Evolutionary conservation across 257 asterid genomes (phyloP).

Genomic region (Linaria vulgaris): DNA sequence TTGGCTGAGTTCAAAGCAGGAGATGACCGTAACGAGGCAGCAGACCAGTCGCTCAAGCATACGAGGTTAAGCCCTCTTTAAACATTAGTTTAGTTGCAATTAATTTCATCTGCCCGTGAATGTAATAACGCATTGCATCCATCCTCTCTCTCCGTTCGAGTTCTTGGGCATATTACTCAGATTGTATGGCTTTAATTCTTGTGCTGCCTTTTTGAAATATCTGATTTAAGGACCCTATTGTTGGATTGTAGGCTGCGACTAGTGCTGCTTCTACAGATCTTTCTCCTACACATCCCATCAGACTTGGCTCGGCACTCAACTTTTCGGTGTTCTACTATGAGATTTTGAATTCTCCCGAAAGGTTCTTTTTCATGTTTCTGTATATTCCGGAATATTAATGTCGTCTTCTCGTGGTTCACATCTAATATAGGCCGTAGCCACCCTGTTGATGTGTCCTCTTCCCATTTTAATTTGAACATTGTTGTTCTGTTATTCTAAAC

Average conservation of each 20-base stretch:
- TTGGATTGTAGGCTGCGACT: conserved; percentile 61
- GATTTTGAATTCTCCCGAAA: conserved; percentile 86
- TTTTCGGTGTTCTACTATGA: conserved; percentile 86
- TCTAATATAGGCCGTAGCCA: too few species aligned
- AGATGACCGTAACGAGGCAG: conserved; percentile 1
- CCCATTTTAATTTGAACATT: background rate
- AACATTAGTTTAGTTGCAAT: background rate
- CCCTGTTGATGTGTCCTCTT: too few species aligned
- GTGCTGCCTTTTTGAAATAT: conserved; percentile 17
- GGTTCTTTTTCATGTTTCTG: conserved; percentile 38
- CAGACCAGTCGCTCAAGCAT: conserved; percentile 18
- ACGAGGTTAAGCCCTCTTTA: background rate
- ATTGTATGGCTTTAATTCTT: conserved; percentile 15
- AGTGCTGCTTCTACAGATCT: conserved; percentile 66
- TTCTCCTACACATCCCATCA: conserved; percentile 80
- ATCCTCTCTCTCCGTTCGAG: too few species aligned
- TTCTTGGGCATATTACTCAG: background rate
- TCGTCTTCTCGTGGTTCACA: too few species aligned
- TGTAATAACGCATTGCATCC: too few species aligned
- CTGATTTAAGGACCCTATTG: background rate
- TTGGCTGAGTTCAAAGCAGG: conserved; percentile 19
- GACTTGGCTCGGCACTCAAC: conserved; percentile 91
- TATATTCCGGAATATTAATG: too few species aligned
- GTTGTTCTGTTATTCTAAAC: background rate
- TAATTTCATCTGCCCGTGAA: background rate